These are phyloP conservation scores for Rhizoclosmatium sp. DNA, from an alignment of 192 early-diverging fungal genomes.

Conservation along the genomic window DNA sequence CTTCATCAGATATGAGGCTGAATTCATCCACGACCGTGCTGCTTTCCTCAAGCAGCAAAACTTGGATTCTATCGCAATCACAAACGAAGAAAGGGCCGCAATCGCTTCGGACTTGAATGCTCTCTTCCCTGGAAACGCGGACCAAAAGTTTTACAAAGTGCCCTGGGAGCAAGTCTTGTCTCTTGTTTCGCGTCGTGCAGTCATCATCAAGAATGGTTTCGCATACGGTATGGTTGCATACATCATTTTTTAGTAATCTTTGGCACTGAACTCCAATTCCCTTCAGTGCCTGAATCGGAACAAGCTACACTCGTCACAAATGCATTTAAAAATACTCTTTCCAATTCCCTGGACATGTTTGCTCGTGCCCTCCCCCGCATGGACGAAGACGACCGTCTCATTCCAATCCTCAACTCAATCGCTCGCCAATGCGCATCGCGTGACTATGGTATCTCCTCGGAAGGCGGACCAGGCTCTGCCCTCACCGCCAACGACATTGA, in stretches of 20 bases:
- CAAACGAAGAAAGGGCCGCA: conserved; percentile 26
- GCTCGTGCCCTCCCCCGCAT: conserved; percentile 81
- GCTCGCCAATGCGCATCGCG: conserved; percentile 80
- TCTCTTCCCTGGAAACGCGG: conserved; percentile 4
- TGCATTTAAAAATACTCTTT: conserved; percentile 76
- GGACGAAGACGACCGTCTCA: conserved; percentile 91
- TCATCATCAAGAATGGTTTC: conserved; percentile 48
- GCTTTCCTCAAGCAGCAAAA: conserved; percentile 55
- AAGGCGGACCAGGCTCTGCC: conserved; percentile 2
- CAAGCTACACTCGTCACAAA: conserved; percentile 75
- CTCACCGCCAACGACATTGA: conserved; percentile 72
- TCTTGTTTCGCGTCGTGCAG: conserved; percentile 45
- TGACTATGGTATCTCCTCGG: conserved; percentile 58
- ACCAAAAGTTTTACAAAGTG: conserved; percentile 50
- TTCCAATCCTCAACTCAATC: conserved; percentile 87
- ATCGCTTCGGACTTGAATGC: conserved; percentile 13
- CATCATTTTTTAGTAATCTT: not conserved
- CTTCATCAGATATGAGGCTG: conserved; percentile 43
- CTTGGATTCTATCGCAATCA: conserved; percentile 31
- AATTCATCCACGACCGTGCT: conserved; percentile 61
- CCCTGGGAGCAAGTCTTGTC: conserved; percentile 53
- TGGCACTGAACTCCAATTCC: no score
- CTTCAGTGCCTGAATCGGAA: conserved; percentile 70
- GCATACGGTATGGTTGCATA: conserved; percentile 40
- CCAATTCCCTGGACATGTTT: conserved; percentile 66